Percentiles rank a stretch among this genome's conserved stretches.
phyloP scores from a whole-genome alignment of 306 rosid genomes.

The Hippophae tibetana region DNA sequence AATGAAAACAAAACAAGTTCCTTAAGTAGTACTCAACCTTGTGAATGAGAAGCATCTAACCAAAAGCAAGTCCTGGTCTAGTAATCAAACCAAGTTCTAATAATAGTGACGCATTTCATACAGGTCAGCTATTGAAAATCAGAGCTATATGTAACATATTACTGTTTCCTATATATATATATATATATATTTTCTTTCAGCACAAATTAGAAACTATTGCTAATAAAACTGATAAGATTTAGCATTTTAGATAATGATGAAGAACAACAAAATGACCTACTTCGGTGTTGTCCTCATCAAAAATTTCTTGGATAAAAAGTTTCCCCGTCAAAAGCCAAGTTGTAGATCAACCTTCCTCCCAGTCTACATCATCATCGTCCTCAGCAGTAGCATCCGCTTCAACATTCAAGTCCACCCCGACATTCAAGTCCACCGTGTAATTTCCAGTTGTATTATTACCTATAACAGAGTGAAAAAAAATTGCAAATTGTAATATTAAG shows the following conservation, averaged over 20 bases:
- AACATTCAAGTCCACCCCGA: constrained; percentile 73
- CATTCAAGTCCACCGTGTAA: constrained; percentile 79
- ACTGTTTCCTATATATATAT: not conserved
- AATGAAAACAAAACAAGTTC: not conserved
- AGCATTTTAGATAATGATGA: not conserved
- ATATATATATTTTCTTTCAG: not conserved
- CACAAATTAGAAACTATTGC: not conserved
- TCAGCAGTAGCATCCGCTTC: constrained; percentile 56
- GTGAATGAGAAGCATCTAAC: not conserved
- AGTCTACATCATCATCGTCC: constrained; percentile 62
- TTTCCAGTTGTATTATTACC: constrained; percentile 44
- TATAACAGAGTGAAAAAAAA: constrained; percentile 11
- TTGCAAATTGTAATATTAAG: not conserved
- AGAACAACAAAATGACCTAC: not conserved
- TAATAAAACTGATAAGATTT: not conserved
- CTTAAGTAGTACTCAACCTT: not conserved
- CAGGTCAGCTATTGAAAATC: not conserved
- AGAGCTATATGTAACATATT: not conserved
- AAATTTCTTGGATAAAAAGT: constrained; percentile 1
- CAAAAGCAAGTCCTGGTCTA: not conserved
- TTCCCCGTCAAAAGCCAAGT: not conserved
- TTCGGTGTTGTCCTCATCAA: not conserved
- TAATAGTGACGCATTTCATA: not conserved
- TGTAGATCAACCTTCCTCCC: constrained; percentile 74
- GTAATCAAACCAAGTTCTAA: not conserved